Evolutionary conservation across 2,329 filamentous ascomycete genomes (phyloP).

Genomic region (Verticillium dahliae): DNA sequence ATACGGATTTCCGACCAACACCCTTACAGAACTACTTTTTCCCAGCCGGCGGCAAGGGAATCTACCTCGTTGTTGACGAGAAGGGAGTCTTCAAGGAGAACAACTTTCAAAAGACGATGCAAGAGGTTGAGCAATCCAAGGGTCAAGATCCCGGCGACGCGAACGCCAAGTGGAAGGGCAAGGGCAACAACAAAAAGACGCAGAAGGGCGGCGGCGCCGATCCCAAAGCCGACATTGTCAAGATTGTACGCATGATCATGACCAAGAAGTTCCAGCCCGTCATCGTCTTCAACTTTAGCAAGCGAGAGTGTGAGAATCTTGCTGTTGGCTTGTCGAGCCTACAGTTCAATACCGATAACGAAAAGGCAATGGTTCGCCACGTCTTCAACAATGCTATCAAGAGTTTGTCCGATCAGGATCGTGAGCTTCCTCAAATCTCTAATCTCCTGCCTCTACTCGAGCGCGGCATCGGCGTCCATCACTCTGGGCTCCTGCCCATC

Average conservation of each 20-base stretch:
- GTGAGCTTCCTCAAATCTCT: slow-evolving; percentile 79
- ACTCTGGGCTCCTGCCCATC: slow-evolving; percentile 90
- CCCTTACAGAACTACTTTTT: slow-evolving; percentile 98
- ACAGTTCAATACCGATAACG: slow-evolving; percentile 92
- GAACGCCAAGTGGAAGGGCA: slow-evolving; percentile 75
- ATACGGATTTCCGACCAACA: slow-evolving; percentile 96
- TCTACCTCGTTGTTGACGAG: slow-evolving; percentile 91
- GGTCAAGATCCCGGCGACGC: slow-evolving; percentile 76
- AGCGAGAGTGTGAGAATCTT: slow-evolving; percentile 88
- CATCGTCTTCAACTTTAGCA: slow-evolving; percentile 99
- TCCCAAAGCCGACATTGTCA: slow-evolving; percentile 77
- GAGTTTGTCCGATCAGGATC: slow-evolving; percentile 86
- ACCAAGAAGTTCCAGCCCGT: slow-evolving; percentile 94
- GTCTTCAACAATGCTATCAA: slow-evolving; percentile 93
- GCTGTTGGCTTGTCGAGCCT: slow-evolving; percentile 81
- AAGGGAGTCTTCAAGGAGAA: slow-evolving; percentile 94
- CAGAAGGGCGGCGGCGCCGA: slow-evolving; percentile 79
- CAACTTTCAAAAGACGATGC: slow-evolving; percentile 96
- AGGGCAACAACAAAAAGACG: slow-evolving; percentile 84
- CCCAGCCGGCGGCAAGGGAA: slow-evolving; percentile 84
- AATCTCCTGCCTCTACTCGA: slow-evolving; percentile 84
- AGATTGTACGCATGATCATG: slow-evolving; percentile 99
- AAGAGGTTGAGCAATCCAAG: slow-evolving; percentile 78
- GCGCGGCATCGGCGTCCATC: slow-evolving; percentile 93
- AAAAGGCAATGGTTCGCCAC: slow-evolving; percentile 89